Base-by-base conservation (phyloP, 345 rosid species). In the Noccaea caerulescens region DNA sequence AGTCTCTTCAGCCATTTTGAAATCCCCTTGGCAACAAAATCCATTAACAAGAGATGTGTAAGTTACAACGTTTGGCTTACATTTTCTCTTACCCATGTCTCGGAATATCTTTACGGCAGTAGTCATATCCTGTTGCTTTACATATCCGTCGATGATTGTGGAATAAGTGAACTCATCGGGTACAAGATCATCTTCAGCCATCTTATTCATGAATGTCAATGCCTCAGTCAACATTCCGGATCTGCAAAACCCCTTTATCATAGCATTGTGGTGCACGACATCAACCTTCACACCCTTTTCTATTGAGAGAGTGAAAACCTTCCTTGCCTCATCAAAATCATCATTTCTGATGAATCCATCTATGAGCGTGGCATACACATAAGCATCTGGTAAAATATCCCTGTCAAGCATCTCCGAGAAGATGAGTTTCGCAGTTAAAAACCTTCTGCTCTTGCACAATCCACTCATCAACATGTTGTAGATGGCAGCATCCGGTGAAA, bases 231-330 rank as follows among this genome's bases (percentile, higher is more conserved):
- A 81, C 88, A 69, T 80, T 50, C 98, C 97, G 5, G 69, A 79
- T 79, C 85, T 87, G 79, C 98, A 87, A 75, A 80, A 91, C 68
- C 96, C 94, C 80, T 88, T 93, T 54, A 93, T 89, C 98, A 91
- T 82, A 72, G 86, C 83, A 53, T 93, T 93, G 72, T 82, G 81
- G 54, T 82, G 94, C 50, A 89, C 94, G 7, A 81, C 77, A 75
- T 82, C 89, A 55, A 80, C 87, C 78, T 85, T 79, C 59, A 85
- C 70, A 60, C 88, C 84, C 69, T 88, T 82, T 57, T 66, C 82
- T 51, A 84, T 63, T 16, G 91, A 76, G 49, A 82, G 72, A 72
- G 76, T 70, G 52, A 86, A 87, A 59, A 93, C 67, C 38, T 76
- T 78, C 69, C 70, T 84, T 20, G 97, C 97, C 77, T 81, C 89